Base-by-base conservation (phyloP, 345 rosid species). In the Aquilaria sinensis region DNA sequence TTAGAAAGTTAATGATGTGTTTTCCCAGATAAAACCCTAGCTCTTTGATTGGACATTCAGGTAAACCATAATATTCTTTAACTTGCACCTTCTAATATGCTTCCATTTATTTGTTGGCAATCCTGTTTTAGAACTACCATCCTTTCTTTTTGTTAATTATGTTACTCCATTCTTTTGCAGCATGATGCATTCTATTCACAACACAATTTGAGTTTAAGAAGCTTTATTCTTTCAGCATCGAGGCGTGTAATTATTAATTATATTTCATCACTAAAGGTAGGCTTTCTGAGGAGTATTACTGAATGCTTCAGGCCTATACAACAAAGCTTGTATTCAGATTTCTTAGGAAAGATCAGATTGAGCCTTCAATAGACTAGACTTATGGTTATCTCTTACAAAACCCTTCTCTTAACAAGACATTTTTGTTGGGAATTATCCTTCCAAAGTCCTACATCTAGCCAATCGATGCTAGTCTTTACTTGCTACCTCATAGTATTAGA, bases 371-470 rank as follows among this genome's bases (percentile, higher is more conserved):
- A 58, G 85, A 83, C 60, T 93, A 83, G 68, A 88, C 91, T 47
- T 94, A 90, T 58, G 86, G 63, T 47, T 73, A 82, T 67, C 83
- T 94, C 37, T 30, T 47, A 14, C 67, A 56, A 23, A 90, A 94
- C 76, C 80, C 90, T 57, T 77, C 95, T 8, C 85, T 77, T 62
- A 69, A 88, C 75, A 88, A 77, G 89, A 81, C 95, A 53, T 94
- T 94, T 85, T 95, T 97, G 53, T 82, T 96, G 14, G 97, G 97
- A 65, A 74, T 94, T 67, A 87, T 88, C 61, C 81, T 94, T 62
- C 95, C 96, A 2, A 94, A 90, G 88, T 4, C 57, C 72, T 88
- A 85, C 76, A 85, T 94, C 71, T 90, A 85, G 89, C 89, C 89
- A 0, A 66, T 85, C 12, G 86, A 23, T 23, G 23, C 23, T 23